These are phyloP conservation scores for Stephanodiscus minutulus DNA, from an alignment of 108 stramenopile species.

Conservation along the genomic window DNA sequence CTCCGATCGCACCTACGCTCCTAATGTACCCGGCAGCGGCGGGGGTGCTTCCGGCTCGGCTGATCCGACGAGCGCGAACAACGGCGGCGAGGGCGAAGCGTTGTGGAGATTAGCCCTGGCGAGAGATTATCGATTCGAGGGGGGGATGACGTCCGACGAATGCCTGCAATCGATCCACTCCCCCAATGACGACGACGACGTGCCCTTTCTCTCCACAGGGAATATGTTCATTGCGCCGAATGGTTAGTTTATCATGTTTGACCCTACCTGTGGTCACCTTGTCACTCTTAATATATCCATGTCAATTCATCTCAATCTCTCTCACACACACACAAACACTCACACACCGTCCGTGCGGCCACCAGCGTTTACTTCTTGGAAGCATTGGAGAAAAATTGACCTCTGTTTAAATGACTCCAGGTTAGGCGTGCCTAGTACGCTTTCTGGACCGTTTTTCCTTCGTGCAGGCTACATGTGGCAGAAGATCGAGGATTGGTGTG, in stretches of 20 bases:
- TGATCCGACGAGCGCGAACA: neutral
- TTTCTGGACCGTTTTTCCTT: slow-evolving; percentile 46
- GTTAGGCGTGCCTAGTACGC: neutral
- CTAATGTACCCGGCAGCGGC: neutral
- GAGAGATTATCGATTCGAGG: slow-evolving; percentile 32
- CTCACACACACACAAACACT: too few species aligned
- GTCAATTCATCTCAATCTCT: too few species aligned
- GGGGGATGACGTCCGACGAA: neutral
- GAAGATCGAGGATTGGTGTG: slow-evolving; percentile 1
- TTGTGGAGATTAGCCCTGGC: slow-evolving; percentile 34
- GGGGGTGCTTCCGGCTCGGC: neutral
- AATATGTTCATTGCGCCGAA: slow-evolving; percentile 37
- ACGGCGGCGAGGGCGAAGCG: slow-evolving; percentile 16
- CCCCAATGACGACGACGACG: neutral
- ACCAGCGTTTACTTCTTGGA: slow-evolving; percentile 33
- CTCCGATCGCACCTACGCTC: slow-evolving; percentile 1
- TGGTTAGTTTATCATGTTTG: too few species aligned
- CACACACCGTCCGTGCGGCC: too few species aligned
- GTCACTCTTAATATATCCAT: too few species aligned
- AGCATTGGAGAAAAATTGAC: slow-evolving; percentile 46
- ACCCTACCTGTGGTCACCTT: too few species aligned
- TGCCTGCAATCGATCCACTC: neutral
- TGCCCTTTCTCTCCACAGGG: slow-evolving; percentile 23
- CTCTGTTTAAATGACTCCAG: slow-evolving; percentile 3
- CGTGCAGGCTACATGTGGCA: slow-evolving; percentile 31